These are phyloP conservation scores for Citrus unshiu DNA, from an alignment of 345 rosid genomes.

Conservation along the genomic window DNA sequence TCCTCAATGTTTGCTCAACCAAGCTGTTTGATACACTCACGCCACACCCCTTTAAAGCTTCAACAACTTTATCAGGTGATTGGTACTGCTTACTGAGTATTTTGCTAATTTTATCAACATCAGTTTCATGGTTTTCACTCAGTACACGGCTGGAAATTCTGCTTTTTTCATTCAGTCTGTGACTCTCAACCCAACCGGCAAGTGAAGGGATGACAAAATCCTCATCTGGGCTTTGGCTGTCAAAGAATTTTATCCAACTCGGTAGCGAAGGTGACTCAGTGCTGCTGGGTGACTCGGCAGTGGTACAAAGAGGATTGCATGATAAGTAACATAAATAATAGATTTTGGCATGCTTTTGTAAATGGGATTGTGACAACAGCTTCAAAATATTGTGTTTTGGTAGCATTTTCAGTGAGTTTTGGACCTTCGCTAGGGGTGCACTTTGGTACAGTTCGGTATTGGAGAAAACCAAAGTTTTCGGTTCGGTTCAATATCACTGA, in stretches of 20 bases:
- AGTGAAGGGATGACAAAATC: slow-evolving; percentile 81
- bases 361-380: slow-evolving; percentile 1
- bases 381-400: slow-evolving; percentile 4
- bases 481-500: no score
- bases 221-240: slow-evolving; percentile 33
- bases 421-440: no score
- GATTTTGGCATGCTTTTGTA: slow-evolving; percentile 14
- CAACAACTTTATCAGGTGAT: slow-evolving; percentile 33
- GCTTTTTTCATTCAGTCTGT: slow-evolving; percentile 10
- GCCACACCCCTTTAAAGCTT: slow-evolving; percentile 35
- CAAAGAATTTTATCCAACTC: slow-evolving; percentile 49
- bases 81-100: slow-evolving; percentile 37
- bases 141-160: slow-evolving; percentile 4
- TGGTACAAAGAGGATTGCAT: slow-evolving; percentile 24
- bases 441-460: no score
- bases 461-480: no score
- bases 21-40: slow-evolving; percentile 36
- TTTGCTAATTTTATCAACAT: slow-evolving; percentile 44
- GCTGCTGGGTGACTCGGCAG: slow-evolving; percentile 19
- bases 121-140: slow-evolving; percentile 24
- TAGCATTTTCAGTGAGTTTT: slow-evolving; percentile 19
- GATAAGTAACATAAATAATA: slow-evolving; percentile 8
- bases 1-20: slow-evolving; percentile 53
- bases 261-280: slow-evolving; percentile 70
- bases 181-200: slow-evolving; percentile 50